Evolutionary conservation across 345 rosid genomes (phyloP).

Genomic region (Microthlaspi erraticum): DNA sequence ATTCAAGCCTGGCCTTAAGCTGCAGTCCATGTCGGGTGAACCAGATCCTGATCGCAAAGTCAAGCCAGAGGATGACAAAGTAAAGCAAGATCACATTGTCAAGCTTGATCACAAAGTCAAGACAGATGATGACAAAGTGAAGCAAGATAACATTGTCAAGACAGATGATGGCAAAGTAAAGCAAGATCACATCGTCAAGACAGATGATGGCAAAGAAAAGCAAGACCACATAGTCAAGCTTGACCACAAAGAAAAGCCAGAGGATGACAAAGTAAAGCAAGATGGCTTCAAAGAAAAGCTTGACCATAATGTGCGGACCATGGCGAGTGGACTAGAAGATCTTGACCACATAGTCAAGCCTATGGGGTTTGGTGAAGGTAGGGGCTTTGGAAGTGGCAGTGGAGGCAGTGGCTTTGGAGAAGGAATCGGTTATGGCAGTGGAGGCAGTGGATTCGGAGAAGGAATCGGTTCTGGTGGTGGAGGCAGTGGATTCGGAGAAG

Average conservation of each 20-base stretch:
- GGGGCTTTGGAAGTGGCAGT: slow-evolving; percentile 37
- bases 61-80: background rate
- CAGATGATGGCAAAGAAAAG: background rate
- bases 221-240: no score
- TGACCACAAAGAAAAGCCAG: background rate
- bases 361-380: slow-evolving; percentile 43
- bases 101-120: no score
- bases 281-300: background rate
- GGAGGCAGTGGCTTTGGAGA: slow-evolving; percentile 40
- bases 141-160: background rate
- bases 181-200: background rate
- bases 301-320: no score
- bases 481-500: slow-evolving; percentile 44
- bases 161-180: background rate
- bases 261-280: background rate
- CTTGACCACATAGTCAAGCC: slow-evolving; percentile 19
- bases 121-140: background rate
- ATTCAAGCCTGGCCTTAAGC: background rate
- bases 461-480: slow-evolving; percentile 44
- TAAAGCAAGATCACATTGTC: background rate
- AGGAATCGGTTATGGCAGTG: slow-evolving; percentile 42
- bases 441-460: slow-evolving; percentile 42
- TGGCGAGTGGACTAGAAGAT: slow-evolving; percentile 23
- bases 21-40: no score
- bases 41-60: no score